These are phyloP conservation scores for Penicillium sp. DNA, from an alignment of 2,329 filamentous ascomycete species.

Conservation along the genomic window DNA sequence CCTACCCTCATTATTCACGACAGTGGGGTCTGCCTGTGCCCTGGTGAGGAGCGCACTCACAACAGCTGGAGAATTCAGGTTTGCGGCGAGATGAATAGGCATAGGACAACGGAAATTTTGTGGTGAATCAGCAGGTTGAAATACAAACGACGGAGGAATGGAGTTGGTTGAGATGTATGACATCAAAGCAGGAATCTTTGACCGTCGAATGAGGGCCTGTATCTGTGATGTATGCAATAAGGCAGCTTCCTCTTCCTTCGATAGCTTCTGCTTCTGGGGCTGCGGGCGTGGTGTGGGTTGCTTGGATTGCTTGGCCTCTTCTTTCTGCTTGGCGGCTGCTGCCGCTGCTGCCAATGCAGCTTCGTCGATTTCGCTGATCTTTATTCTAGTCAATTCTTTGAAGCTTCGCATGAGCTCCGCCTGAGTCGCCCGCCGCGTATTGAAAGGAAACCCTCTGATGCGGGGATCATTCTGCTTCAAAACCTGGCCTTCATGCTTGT, in stretches of 20 bases:
- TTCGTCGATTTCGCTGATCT: conserved; percentile 76
- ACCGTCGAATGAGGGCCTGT: conserved; percentile 82
- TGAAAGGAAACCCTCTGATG: conserved; percentile 88
- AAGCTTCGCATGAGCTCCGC: conserved; percentile 93
- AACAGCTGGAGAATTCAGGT: conserved; percentile 75
- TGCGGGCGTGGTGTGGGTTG: conserved; percentile 31
- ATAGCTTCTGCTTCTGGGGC: conserved; percentile 59
- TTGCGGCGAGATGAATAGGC: conserved; percentile 80
- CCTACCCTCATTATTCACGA: conserved; percentile 72
- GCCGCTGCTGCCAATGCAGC: conserved; percentile 59
- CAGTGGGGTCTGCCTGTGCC: conserved; percentile 70
- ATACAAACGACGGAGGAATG: conserved; percentile 70
- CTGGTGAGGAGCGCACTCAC: conserved; percentile 75
- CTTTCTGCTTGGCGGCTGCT: conserved; percentile 49
- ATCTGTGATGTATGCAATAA: conserved; percentile 85
- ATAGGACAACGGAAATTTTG: conserved; percentile 79
- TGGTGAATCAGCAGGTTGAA: conserved; percentile 66
- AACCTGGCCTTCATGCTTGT: conserved; percentile 86
- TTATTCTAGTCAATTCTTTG: conserved; percentile 87
- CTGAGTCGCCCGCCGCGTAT: conserved; percentile 85
- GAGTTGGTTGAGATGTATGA: conserved; percentile 79
- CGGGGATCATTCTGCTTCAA: conserved; percentile 75
- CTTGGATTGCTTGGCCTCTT: conserved; percentile 34
- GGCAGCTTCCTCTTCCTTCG: conserved; percentile 80
- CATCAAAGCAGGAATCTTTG: conserved; percentile 82